Conservation (phyloP, 1,284 basidiomycete genomes). For the Kwoniella shivajii region DNA sequence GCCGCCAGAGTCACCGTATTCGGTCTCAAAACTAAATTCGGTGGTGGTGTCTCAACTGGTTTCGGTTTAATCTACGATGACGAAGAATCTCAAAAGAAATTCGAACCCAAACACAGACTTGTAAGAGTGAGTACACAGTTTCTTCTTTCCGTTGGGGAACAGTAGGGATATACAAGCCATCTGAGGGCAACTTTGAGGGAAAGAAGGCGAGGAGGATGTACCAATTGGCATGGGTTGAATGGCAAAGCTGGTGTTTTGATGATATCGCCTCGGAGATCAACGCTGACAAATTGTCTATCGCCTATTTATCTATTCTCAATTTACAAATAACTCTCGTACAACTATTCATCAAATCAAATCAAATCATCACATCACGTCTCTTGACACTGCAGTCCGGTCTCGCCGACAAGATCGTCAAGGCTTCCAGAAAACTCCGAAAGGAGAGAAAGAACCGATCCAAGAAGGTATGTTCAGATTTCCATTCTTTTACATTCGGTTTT, state of each 20-base stretch:
- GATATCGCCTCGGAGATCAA: no score
- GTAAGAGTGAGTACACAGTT: slow-evolving; percentile 72
- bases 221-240: not conserved
- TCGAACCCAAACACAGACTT: slow-evolving; percentile 95
- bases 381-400: slow-evolving; percentile 69
- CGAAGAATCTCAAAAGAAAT: slow-evolving; percentile 90
- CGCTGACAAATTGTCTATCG: slow-evolving; percentile 3
- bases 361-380: not conserved
- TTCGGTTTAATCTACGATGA: slow-evolving; percentile 99
- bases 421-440: slow-evolving; percentile 97
- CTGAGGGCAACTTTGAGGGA: not conserved
- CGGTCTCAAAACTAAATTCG: slow-evolving; percentile 86
- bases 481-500: slow-evolving; percentile 16
- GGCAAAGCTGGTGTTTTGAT: not conserved
- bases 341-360: not conserved
- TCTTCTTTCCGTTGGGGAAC: not conserved
- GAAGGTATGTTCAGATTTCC: slow-evolving; percentile 66
- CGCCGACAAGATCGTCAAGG: slow-evolving; percentile 79
- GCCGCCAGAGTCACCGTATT: slow-evolving; percentile 65
- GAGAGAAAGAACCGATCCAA: slow-evolving; percentile 99
- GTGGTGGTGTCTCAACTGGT: slow-evolving; percentile 96
- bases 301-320: not conserved
- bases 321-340: not conserved
- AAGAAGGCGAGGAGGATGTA: not conserved
- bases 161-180: not conserved